phyloP scores from a whole-genome alignment of 2,329 filamentous ascomycete species.

The Alternaria dauci region DNA sequence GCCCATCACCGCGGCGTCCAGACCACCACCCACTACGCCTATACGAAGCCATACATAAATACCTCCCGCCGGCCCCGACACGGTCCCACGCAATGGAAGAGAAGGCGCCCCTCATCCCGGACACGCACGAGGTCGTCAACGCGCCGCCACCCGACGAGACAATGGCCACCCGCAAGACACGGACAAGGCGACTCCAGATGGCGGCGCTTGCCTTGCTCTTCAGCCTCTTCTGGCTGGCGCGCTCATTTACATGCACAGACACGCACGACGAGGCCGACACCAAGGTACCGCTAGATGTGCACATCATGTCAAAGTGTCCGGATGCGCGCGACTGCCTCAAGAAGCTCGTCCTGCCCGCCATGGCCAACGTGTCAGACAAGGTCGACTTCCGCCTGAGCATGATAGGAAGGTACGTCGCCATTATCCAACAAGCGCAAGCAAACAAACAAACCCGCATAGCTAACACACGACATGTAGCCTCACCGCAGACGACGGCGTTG shows the following conservation, averaged over 20 bases:
- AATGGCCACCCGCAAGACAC: conserved; percentile 19
- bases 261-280: conserved; percentile 33
- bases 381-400: conserved; percentile 92
- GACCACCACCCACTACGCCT: background rate
- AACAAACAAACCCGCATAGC: background rate
- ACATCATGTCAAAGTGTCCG: conserved; percentile 95
- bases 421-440: background rate
- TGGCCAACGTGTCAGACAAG: conserved; percentile 82
- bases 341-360: conserved; percentile 81
- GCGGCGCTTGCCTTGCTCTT: conserved; percentile 38
- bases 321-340: conserved; percentile 86
- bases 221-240: conserved; percentile 44
- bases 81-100: conserved; percentile 33
- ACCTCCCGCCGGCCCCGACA: background rate
- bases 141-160: conserved; percentile 14
- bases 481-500: conserved; percentile 79
- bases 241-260: conserved; percentile 38
- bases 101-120: conserved; percentile 43
- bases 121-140: conserved; percentile 21
- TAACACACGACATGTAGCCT: conserved; percentile 54
- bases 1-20: background rate
- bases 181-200: conserved; percentile 34
- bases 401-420: conserved; percentile 74
- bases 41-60: conserved; percentile 3
- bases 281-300: conserved; percentile 82